These are phyloP conservation scores for Aspergillus ochraceoroseus DNA, from an alignment of 2,329 filamentous ascomycete species.

Conservation along the genomic window DNA sequence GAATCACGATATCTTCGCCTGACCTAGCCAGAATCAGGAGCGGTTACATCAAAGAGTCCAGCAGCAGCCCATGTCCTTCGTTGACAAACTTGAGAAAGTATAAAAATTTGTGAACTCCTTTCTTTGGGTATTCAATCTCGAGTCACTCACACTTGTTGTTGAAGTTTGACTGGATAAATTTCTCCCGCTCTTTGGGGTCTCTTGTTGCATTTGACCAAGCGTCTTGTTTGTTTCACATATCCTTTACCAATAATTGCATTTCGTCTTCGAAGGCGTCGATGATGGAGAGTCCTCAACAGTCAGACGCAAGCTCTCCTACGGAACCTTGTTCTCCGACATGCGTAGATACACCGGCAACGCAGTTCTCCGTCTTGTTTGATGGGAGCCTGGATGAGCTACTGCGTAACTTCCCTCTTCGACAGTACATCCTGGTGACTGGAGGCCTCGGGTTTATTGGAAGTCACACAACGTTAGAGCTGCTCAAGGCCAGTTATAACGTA, in stretches of 20 bases:
- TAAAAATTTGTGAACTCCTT: conserved; percentile 24
- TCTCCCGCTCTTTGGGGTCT: conserved; percentile 14
- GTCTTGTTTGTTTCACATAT: conserved; percentile 10
- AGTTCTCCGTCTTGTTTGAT: conserved; percentile 45
- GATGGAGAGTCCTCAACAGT: conserved; percentile 31
- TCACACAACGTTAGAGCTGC: conserved; percentile 41
- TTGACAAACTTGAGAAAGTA: conserved; percentile 16
- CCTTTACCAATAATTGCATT: conserved; percentile 13
- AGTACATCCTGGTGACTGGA: conserved; percentile 44
- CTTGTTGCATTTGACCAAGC: conserved; percentile 12
- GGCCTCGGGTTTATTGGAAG: conserved; percentile 43
- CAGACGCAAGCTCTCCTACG: conserved; percentile 30
- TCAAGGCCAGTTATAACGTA: conserved; percentile 41
- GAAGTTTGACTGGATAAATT: conserved; percentile 9
- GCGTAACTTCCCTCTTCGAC: conserved; percentile 36
- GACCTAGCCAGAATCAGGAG: conserved; percentile 17
- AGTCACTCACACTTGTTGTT: conserved; percentile 16
- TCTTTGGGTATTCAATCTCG: conserved; percentile 14
- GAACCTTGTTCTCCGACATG: conserved; percentile 29
- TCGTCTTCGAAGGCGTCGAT: conserved; percentile 13
- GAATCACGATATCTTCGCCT: conserved; percentile 20
- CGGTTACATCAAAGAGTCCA: conserved; percentile 23
- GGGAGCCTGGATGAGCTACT: conserved; percentile 43
- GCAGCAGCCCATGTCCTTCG: conserved; percentile 9
- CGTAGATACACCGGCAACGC: conserved; percentile 44